phyloP scores from a whole-genome alignment of 306 rosid species.

The Argentina anserina region DNA sequence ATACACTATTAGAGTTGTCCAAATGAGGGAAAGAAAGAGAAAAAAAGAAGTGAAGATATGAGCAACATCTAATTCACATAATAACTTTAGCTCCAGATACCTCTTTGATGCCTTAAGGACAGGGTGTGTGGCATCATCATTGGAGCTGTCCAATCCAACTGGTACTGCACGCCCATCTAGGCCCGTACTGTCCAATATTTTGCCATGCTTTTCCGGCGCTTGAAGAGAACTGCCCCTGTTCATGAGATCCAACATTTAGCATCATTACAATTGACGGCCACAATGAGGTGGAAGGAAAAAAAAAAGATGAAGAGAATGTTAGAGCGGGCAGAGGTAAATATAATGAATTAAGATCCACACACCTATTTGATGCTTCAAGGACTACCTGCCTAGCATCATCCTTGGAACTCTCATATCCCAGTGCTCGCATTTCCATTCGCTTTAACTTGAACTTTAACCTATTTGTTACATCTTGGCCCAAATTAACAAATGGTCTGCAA shows the following conservation, averaged over 20 bases:
- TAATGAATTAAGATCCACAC: neutral
- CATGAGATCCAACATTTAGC: neutral
- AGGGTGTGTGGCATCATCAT: constrained; percentile 8
- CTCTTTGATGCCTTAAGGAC: constrained; percentile 3
- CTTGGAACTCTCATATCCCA: neutral
- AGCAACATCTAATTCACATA: neutral
- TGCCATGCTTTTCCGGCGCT: neutral
- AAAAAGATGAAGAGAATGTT: neutral
- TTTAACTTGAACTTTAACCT: constrained; percentile 23
- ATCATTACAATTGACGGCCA: neutral
- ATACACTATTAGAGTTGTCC: neutral
- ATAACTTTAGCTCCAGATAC: neutral
- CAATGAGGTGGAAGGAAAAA: neutral
- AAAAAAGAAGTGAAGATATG: neutral
- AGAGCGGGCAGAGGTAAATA: neutral
- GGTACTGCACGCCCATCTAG: neutral
- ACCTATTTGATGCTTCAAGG: constrained; percentile 7
- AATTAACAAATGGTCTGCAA: neutral
- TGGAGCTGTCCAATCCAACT: neutral
- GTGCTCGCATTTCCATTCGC: neutral
- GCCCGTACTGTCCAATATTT: neutral
- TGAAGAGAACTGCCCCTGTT: neutral
- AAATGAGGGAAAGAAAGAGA: neutral
- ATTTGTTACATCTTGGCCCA: constrained; percentile 22
- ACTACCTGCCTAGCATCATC: neutral